These are phyloP conservation scores for Ascochyta viciae-villosae DNA, from an alignment of 2,329 filamentous ascomycete genomes.

Conservation along the genomic window DNA sequence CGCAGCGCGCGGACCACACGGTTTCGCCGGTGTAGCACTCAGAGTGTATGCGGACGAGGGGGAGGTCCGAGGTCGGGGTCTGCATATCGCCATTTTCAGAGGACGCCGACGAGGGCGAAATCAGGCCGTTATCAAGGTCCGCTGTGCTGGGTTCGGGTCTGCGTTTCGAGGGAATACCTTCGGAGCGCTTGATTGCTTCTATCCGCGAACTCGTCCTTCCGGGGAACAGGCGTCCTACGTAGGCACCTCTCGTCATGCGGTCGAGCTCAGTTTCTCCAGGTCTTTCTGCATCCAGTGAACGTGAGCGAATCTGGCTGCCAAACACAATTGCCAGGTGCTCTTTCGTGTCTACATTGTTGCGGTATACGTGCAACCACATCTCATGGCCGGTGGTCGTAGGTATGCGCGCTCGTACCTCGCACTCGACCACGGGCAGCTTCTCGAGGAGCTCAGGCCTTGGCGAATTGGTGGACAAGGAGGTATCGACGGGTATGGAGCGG, in stretches of 20 bases:
- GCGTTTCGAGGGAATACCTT: slow-evolving; percentile 34
- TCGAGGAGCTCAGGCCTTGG: slow-evolving; percentile 76
- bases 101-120: slow-evolving; percentile 30
- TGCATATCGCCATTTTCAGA: slow-evolving; percentile 40
- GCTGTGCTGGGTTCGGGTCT: slow-evolving; percentile 13
- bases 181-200: slow-evolving; percentile 56
- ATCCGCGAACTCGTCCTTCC: slow-evolving; percentile 79
- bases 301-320: slow-evolving; percentile 80
- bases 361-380: slow-evolving; percentile 96
- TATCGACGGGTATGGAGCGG: slow-evolving; percentile 54
- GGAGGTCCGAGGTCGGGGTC: slow-evolving; percentile 55
- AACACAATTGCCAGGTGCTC: slow-evolving; percentile 98
- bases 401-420: slow-evolving; percentile 92
- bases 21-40: slow-evolving; percentile 99
- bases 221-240: slow-evolving; percentile 85
- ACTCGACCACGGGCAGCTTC: slow-evolving; percentile 83
- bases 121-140: slow-evolving; percentile 18
- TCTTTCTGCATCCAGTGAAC: slow-evolving; percentile 71
- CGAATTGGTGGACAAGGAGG: slow-evolving; percentile 40
- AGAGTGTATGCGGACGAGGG: slow-evolving; percentile 92
- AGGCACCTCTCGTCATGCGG: slow-evolving; percentile 92
- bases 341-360: slow-evolving; percentile 91
- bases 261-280: slow-evolving; percentile 85
- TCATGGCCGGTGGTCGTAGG: slow-evolving; percentile 90
- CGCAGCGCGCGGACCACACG: slow-evolving; percentile 95